A percentile compares a stretch with the other conserved stretches of the same genome.
These are phyloP conservation scores for Lactarius trivialis DNA, from an alignment of 768 basidiomycete genomes.

Conservation along the genomic window DNA sequence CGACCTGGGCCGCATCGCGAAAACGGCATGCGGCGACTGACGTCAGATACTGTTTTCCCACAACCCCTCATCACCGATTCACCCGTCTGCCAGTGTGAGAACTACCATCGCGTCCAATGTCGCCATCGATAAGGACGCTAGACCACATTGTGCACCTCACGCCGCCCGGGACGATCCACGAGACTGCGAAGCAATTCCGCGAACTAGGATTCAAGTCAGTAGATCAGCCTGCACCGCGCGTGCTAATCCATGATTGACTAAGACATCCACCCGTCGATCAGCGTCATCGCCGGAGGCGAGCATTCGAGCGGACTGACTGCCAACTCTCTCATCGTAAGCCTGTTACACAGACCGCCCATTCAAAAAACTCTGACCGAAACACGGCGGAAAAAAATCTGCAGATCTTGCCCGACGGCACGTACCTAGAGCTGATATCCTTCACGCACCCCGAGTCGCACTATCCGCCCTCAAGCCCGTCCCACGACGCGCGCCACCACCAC, in stretches of 20 bases:
- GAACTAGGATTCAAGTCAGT: slow-evolving; percentile 62
- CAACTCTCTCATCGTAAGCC: slow-evolving; percentile 55
- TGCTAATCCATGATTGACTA: not conserved
- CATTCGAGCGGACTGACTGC: slow-evolving; percentile 58
- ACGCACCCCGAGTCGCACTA: slow-evolving; percentile 48
- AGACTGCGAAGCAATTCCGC: slow-evolving; percentile 46
- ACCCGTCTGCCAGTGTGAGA: not conserved
- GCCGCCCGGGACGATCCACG: slow-evolving; percentile 49
- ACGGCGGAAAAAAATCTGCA: slow-evolving; percentile 25
- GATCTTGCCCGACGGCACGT: slow-evolving; percentile 51
- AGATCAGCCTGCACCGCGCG: not conserved
- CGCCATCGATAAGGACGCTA: slow-evolving; percentile 38
- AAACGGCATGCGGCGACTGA: not conserved
- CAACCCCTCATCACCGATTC: not conserved
- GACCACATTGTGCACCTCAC: slow-evolving; percentile 74
- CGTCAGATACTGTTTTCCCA: not conserved
- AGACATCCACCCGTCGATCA: slow-evolving; percentile 25
- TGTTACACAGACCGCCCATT: not conserved
- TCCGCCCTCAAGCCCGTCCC: slow-evolving; percentile 43
- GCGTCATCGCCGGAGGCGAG: slow-evolving; percentile 60
- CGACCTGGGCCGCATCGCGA: not conserved
- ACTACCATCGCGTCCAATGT: not conserved
- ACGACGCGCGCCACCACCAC: slow-evolving; percentile 38
- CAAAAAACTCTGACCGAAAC: not conserved
- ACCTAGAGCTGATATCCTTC: slow-evolving; percentile 68